Base-by-base conservation (phyloP, 1,139 yeast species). In the Waltiozyma sp. region DNA sequence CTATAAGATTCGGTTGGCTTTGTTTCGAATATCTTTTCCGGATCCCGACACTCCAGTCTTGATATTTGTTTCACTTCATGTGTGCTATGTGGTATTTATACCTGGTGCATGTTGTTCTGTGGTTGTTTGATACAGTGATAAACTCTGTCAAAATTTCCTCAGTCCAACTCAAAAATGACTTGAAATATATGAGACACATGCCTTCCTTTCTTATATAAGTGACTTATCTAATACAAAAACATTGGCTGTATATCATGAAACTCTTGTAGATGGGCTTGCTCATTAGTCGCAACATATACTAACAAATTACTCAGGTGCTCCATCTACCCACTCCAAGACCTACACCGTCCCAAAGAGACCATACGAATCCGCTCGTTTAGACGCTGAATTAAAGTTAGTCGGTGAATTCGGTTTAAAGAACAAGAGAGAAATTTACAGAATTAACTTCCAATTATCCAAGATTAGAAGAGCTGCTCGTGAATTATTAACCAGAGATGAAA, bases 391-490 rank as follows among this genome's bases (percentile, higher is more conserved):
- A 72, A 88, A 91, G 77, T 85, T 91, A 67, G 96, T 95, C 66
- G 98, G 98, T 80, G 98, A 91, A 77, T 91, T 75, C 84, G 99
- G 98, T 80, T 84, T 91, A 70, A 89, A 88, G 80, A 91, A 93
- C 96, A 91, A 91, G 89, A 87, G 94, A 72, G 98, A 91, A 77
- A 87, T 91, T 73, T 88, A 89, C 94, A 85, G 96, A 81, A 86
- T 89, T 71, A 89, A 88, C 70, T 87, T 83, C 82, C 96, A 91
- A 77, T 87, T 91, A 69, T 91, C 99, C 59, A 91, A 91, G 84
- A 91, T 91, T 71, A 91, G 99, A 80, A 88, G 98, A 80, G 98
- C 98, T 71, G 99, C 99, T 69, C 95, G 99, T 84, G 97, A 93
- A 69, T 80, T 91, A 68, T 84, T 91, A 75, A 91, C 98, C 77